phyloP scores from a whole-genome alignment of 1,139 yeast genomes.

The Nakaseomyces delphensis region DNA sequence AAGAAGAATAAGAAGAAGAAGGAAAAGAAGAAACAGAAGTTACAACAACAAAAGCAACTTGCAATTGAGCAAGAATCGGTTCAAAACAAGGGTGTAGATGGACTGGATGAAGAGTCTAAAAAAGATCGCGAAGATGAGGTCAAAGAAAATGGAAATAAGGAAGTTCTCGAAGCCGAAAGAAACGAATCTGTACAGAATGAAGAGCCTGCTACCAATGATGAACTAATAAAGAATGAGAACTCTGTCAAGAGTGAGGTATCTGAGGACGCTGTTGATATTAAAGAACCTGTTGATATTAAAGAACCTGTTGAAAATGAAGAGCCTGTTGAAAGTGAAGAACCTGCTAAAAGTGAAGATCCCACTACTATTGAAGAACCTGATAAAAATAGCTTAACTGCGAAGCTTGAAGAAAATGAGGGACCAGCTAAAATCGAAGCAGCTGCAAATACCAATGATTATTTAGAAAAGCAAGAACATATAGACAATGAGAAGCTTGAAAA shows the following conservation, averaged over 20 bases:
- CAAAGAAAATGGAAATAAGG: neutral
- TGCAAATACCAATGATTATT: neutral
- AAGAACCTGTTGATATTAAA: neutral
- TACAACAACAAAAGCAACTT: neutral
- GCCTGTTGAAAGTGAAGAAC: neutral
- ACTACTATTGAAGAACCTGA: neutral
- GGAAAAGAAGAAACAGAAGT: constrained; percentile 3
- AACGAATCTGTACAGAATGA: too few relatives aligned
- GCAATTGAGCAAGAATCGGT: neutral
- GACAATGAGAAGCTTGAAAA: too few relatives aligned
- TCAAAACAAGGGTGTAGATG: too few relatives aligned
- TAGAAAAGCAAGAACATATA: too few relatives aligned
- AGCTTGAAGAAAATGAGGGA: neutral
- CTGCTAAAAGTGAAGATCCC: neutral
- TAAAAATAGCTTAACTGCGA: neutral
- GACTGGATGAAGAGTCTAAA: too few relatives aligned
- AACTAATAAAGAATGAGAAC: too few relatives aligned
- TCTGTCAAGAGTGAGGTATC: too few relatives aligned
- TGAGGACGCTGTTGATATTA: too few relatives aligned
- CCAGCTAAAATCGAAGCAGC: neutral
- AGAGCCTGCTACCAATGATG: too few relatives aligned
- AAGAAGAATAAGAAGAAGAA: constrained; percentile 5
- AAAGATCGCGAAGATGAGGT: too few relatives aligned
- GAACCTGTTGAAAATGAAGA: neutral
- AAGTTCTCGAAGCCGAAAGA: too few relatives aligned